Base-by-base conservation (phyloP, 139 green algal genomes). In the Limnomonas spitsbergensis region DNA sequence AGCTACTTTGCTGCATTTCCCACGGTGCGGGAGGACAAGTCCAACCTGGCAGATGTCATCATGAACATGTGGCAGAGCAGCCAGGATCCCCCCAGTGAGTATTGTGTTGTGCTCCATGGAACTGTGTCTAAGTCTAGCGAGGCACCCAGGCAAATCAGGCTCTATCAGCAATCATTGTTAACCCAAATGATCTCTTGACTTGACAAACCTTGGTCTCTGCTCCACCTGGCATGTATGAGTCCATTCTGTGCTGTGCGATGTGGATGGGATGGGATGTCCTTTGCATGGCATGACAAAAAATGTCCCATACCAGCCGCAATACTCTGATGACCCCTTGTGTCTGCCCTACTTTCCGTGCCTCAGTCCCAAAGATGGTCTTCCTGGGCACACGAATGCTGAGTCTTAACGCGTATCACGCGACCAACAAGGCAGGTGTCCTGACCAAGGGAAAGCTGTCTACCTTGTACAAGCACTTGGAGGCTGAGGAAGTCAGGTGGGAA, bases 21-120 rank as follows among this genome's bases (percentile, higher is more conserved):
- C 9, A 4, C 7, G 4, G 4, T 76, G 4, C n/a, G 9, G 69
- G 39, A 56, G 38, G 69, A 76, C 38, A 29, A 38, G n/a, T 66
- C 37, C 69, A 76, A 76, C 37, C 69, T 76, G 9, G 34, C 38
- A 20, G 39, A 54, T 38, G 69, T 76, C 36, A 61, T 76, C 36
- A 56, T 76, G 9, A 56, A 36, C 34, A 37, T 76, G 36, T 76
- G 69, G 69, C 27, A 7, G 7, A 7, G 6, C 6, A 27, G 4
- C 37, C 38, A 61, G 32, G 69, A 76, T n/a, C 24, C 31, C 42
- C 69, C 42, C 53, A 20, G 69, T 76, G 39, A 76, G 36, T 40
- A 40, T 4, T 39, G 66, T 40, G 9, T 73, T 4, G 29, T 69
- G 14, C 56, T 6, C 26, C 20, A 14, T 7, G 56, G 56, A 34